Evolutionary conservation across 805 yeast species (phyloP).

Genomic region (Candida alai): DNA sequence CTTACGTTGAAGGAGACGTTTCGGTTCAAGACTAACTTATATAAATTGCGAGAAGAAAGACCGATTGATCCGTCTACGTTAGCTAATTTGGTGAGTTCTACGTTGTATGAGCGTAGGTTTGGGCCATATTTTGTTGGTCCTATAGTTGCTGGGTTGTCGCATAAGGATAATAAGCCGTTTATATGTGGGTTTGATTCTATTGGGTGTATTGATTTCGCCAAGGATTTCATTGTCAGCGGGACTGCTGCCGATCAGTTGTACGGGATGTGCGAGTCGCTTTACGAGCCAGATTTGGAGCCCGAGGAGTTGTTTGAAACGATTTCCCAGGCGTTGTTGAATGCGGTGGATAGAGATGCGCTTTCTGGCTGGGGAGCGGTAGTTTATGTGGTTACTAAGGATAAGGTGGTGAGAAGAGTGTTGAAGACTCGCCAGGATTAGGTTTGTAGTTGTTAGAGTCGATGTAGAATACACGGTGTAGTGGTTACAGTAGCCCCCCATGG

Average conservation of each 20-base stretch:
- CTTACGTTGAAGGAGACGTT: constrained; percentile 78
- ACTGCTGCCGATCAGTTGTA: constrained; percentile 95
- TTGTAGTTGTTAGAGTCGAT: too few species aligned
- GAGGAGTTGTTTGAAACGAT: constrained; percentile 95
- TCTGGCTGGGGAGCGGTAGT: constrained; percentile 99
- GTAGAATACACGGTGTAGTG: too few species aligned
- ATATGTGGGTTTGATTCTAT: constrained; percentile 94
- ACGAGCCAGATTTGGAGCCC: constrained; percentile 90
- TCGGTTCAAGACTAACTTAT: constrained; percentile 80
- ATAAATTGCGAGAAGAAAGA: constrained; percentile 88
- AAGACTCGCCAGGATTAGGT: constrained; percentile 95
- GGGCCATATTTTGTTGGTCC: constrained; percentile 98
- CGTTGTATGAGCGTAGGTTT: constrained; percentile 85
- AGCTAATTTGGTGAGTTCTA: constrained; percentile 86
- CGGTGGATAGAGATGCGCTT: constrained; percentile 94
- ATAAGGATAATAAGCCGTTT: constrained; percentile 79
- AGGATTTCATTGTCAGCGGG: constrained; percentile 93
- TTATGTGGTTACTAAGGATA: constrained; percentile 86
- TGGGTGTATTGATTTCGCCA: constrained; percentile 93
- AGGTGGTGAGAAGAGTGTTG: constrained; percentile 80
- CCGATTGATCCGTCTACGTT: constrained; percentile 89
- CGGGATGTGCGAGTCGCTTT: constrained; percentile 97
- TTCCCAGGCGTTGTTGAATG: constrained; percentile 88
- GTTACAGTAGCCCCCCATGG: too few species aligned
- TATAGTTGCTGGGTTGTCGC: constrained; percentile 89